A percentile compares a stretch with the other conserved stretches of the same genome.
phyloP scores from a whole-genome alignment of 371 early-diverging fungal genomes.

The Coemansia sp. region DNA sequence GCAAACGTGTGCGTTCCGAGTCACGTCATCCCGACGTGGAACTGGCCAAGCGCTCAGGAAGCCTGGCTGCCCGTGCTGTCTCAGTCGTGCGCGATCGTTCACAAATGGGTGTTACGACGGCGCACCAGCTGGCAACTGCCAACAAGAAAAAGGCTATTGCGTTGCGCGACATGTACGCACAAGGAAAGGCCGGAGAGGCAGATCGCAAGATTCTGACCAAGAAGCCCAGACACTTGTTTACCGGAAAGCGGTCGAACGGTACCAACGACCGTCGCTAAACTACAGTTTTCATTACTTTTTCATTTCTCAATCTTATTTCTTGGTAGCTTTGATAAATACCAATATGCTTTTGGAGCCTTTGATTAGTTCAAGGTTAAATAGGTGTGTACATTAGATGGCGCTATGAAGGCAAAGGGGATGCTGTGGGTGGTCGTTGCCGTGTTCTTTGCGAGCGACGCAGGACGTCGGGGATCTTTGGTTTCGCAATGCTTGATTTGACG shows the following conservation, averaged over 20 bases:
- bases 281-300: too few relatives aligned
- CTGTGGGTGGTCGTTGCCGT: neutral
- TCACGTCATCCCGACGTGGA: conserved; percentile 58
- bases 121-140: conserved; percentile 54
- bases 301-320: neutral
- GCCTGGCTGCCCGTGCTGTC: conserved; percentile 57
- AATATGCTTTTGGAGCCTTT: too few relatives aligned
- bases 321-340: too few relatives aligned
- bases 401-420: neutral
- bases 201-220: conserved; percentile 86
- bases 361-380: neutral
- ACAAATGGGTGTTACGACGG: conserved; percentile 75
- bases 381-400: neutral
- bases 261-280: conserved; percentile 84
- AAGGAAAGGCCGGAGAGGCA: conserved; percentile 89
- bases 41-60: conserved; percentile 56
- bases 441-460: neutral
- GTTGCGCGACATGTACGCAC: conserved; percentile 69
- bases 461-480: neutral
- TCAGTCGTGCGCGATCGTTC: conserved; percentile 62
- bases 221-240: conserved; percentile 97
- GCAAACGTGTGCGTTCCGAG: conserved; percentile 74
- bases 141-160: conserved; percentile 72
- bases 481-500: conserved; percentile 19
- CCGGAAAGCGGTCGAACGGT: conserved; percentile 86